phyloP scores from a whole-genome alignment of 768 basidiomycete species.

The Suillus occidentalis region DNA sequence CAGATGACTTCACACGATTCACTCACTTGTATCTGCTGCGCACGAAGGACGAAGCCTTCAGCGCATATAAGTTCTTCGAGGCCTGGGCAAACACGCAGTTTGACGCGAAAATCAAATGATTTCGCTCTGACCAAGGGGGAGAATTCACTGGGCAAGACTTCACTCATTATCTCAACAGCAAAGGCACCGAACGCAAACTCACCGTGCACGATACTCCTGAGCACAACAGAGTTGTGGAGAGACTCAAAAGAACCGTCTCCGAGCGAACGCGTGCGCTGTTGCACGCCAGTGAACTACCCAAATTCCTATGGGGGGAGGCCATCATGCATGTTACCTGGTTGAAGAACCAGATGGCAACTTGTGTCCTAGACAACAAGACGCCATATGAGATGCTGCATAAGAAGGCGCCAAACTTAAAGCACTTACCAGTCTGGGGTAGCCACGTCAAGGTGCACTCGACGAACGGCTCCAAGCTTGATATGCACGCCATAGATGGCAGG shows the following conservation, averaged over 20 bases:
- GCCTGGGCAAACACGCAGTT: conserved; percentile 35
- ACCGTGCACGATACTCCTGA: conserved; percentile 44
- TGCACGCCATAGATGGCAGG: conserved; percentile 22
- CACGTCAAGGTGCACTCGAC: conserved; percentile 8
- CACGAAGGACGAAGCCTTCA: conserved; percentile 17
- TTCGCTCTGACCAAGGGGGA: conserved; percentile 45
- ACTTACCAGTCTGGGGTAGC: neutral
- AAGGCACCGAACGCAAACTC: conserved; percentile 40
- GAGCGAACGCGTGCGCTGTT: conserved; percentile 37
- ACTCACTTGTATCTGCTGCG: no score
- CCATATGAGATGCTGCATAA: conserved; percentile 19
- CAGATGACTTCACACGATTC: no score
- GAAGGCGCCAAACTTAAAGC: conserved; percentile 16
- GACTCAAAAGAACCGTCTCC: conserved; percentile 38
- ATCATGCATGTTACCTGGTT: conserved; percentile 25
- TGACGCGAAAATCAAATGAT: conserved; percentile 25
- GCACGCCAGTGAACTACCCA: conserved; percentile 35
- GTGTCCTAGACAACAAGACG: conserved; percentile 21
- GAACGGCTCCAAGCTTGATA: conserved; percentile 26
- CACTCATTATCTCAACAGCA: conserved; percentile 25
- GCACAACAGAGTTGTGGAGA: conserved; percentile 46
- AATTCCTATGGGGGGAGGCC: conserved; percentile 41
- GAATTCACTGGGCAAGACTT: conserved; percentile 43
- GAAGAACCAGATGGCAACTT: conserved; percentile 33
- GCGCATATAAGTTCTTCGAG: conserved; percentile 31